These are phyloP conservation scores for Rhizophagus sp. DNA, from an alignment of 192 early-diverging fungal genomes.

Conservation along the genomic window DNA sequence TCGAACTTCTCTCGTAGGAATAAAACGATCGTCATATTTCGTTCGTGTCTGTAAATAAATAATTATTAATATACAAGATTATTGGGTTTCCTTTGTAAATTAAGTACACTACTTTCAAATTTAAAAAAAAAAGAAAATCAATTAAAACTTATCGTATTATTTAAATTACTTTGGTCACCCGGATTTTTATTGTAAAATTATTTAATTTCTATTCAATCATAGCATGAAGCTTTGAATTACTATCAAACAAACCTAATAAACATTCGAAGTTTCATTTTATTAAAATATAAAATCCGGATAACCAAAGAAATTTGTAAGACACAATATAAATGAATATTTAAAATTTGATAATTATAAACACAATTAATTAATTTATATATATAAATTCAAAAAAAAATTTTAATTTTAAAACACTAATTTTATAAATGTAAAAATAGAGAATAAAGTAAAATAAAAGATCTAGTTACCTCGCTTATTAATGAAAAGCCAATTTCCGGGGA, in stretches of 20 bases:
- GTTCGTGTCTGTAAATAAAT: background rate
- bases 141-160: too few species aligned
- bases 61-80: background rate
- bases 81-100: background rate
- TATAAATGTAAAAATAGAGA: background rate
- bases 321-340: background rate
- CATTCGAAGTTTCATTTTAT: background rate
- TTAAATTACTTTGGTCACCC: background rate
- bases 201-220: background rate
- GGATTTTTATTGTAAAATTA: background rate
- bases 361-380: background rate
- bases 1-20: background rate
- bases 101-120: background rate
- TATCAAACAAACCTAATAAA: background rate
- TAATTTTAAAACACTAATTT: background rate
- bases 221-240: background rate
- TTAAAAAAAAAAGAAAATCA: background rate
- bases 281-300: background rate
- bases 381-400: background rate
- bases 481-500: constrained; percentile 4
- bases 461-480: background rate
- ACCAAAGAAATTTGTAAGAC: background rate
- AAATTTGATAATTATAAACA: background rate
- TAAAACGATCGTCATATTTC: background rate
- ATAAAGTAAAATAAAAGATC: background rate